phyloP scores from a whole-genome alignment of 306 rosid species.

The Elaeagnus macrophylla region DNA sequence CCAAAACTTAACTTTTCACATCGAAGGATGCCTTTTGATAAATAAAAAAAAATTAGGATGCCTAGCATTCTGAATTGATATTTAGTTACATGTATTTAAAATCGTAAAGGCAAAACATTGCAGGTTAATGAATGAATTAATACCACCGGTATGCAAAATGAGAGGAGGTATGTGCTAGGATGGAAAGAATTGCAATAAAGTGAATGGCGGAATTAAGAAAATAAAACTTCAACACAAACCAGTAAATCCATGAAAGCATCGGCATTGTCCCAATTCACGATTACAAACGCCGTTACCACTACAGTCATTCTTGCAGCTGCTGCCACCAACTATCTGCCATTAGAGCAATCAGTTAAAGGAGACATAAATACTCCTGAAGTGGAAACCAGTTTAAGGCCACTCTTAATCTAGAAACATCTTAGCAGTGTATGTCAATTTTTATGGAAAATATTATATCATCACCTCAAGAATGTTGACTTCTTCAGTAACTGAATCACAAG shows the following conservation, averaged over 20 bases:
- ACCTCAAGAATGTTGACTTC: slow-evolving; percentile 80
- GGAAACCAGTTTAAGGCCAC: slow-evolving; percentile 11
- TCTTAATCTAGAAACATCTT: slow-evolving; percentile 12
- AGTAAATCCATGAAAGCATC: slow-evolving; percentile 80
- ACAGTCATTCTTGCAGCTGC: slow-evolving; percentile 67
- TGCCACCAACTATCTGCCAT: slow-evolving; percentile 65
- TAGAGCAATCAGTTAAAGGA: slow-evolving; percentile 10
- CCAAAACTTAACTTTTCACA: no score
- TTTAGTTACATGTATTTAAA: no score
- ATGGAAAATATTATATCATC: slow-evolving; percentile 3
- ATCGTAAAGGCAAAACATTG: no score
- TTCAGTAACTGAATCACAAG: slow-evolving; percentile 48
- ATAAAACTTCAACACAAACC: slow-evolving; percentile 38
- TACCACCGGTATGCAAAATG: no score
- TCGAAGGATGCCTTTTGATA: no score
- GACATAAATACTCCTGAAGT: slow-evolving; percentile 1
- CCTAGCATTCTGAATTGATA: no score
- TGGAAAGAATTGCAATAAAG: no score
- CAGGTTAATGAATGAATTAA: no score
- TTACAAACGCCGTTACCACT: slow-evolving; percentile 79
- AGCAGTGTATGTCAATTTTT: not conserved
- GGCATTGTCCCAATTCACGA: slow-evolving; percentile 72
- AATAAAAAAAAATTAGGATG: no score
- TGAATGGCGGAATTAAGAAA: not conserved
- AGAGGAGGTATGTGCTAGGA: no score